Percentiles rank a stretch among this genome's conserved stretches.
Conservation (phyloP, 257 asterid genomes). For the Solanum gandarillasii region DNA sequence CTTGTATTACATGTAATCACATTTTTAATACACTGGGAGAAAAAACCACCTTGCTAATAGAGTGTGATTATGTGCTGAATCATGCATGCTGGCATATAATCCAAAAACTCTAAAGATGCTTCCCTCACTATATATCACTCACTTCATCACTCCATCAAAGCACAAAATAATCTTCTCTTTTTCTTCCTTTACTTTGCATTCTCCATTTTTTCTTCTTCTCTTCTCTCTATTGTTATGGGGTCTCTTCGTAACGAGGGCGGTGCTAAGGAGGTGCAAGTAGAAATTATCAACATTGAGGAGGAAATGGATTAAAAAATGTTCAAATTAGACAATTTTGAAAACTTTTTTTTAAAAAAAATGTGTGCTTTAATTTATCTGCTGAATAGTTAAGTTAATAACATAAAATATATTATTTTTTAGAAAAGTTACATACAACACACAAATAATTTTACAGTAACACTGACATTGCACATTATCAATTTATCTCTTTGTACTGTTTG, state of each 20-base stretch:
- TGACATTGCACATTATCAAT: no score
- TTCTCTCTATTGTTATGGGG: not conserved
- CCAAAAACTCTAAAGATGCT: not conserved
- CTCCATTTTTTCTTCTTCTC: not conserved
- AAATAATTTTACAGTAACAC: no score
- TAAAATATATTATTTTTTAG: not conserved
- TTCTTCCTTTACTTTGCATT: not conserved
- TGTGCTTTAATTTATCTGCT: not conserved
- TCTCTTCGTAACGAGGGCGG: not conserved
- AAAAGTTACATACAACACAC: not conserved
- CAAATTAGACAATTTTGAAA: not conserved
- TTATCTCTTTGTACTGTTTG: not conserved
- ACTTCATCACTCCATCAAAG: not conserved
- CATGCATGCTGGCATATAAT: not conserved
- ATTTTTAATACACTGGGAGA: not conserved
- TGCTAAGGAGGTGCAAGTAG: not conserved
- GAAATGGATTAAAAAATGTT: not conserved
- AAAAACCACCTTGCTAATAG: not conserved
- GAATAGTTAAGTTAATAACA: not conserved
- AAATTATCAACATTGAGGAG: no score
- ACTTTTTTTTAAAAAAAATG: no score
- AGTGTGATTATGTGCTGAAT: no score
- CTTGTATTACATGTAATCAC: not conserved
- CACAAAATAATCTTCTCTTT: not conserved
- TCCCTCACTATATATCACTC: not conserved